Evolutionary conservation across 2,329 filamentous ascomycete species (phyloP), one percentile per base, ranked within the genome.

Genomic region (Stemphylium vesicarium): DNA sequence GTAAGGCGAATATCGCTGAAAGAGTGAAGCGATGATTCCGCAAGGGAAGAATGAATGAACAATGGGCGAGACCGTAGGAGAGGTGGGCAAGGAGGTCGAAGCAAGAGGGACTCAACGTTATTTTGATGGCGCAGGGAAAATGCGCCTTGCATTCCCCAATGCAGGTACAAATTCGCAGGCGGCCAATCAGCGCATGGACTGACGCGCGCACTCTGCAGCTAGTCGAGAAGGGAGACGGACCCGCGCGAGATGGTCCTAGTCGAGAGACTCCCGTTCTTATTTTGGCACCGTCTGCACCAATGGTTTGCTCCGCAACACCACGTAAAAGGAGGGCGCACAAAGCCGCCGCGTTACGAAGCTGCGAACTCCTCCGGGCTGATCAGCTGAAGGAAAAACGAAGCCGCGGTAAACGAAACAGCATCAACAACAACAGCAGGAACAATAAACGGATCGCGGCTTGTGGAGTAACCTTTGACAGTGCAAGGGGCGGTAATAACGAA

Each of bases 11-110:
- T 77, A 75, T 81, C 83, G 82, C 83, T 85, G 75, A 87, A 85
- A 78, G 84, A 87, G 81, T 86, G 84, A 85, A 86, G 84, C 84
- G 65, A 68, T 79, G 81, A 46, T 75, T 74, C 78, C 61, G 70
- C 70, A 66, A 64, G 57, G 63, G 63, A 68, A 54, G 59, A 65
- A 62, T 52, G 64, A 60, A 59, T 58, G 44, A 50, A 62, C 59
- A 56, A 48, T 53, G 52, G 60, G 53, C 57, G 57, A 50, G 63
- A 64, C 57, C 44, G 59, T 51, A 53, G 57, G 75, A 77, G 78
- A 78, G 75, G 65, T 56, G 61, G 57, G 60, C 57, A 63, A 64
- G 63, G 61, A 69, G 57, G 57, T 50, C 56, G 53, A 57, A 46
- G 62, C 56, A 45, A 47, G 53, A 53, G 52, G 42, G 50, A 54